Conservation (phyloP, 2,329 filamentous ascomycete species). For the Trichophyton rubrum region DNA sequence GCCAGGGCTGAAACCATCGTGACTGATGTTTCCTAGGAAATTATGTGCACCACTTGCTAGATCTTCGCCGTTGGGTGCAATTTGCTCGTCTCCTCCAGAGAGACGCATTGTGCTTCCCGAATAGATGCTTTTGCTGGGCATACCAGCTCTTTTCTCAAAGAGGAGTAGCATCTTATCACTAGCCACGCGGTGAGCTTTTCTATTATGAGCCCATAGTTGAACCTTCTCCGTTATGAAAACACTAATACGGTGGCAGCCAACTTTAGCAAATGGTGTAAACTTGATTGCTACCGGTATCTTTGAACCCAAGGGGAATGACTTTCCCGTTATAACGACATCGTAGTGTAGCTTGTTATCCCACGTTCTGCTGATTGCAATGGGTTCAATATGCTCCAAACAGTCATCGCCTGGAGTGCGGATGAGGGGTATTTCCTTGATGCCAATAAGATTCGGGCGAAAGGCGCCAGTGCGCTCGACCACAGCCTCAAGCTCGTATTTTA, state of each 20-base stretch:
- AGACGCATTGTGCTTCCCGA: constrained; percentile 64
- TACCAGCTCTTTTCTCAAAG: constrained; percentile 78
- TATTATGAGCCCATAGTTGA: constrained; percentile 81
- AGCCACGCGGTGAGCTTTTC: constrained; percentile 72
- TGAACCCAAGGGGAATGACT: constrained; percentile 79
- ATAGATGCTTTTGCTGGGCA: constrained; percentile 59
- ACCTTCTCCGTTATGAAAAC: constrained; percentile 82
- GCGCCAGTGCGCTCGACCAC: constrained; percentile 75
- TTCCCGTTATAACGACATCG: constrained; percentile 90
- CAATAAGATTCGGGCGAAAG: constrained; percentile 78
- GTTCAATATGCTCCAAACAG: constrained; percentile 80
- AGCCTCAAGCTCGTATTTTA: constrained; percentile 79
- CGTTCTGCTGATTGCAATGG: constrained; percentile 81
- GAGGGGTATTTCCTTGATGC: constrained; percentile 67
- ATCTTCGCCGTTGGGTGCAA: constrained; percentile 45
- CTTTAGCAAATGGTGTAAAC: constrained; percentile 80
- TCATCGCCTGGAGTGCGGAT: constrained; percentile 78
- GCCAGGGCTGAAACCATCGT: constrained; percentile 59
- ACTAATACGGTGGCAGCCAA: constrained; percentile 84
- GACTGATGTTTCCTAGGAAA: constrained; percentile 65
- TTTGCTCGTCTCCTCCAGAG: constrained; percentile 67
- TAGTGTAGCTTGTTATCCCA: constrained; percentile 96
- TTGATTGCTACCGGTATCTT: constrained; percentile 91
- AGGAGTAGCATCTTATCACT: constrained; percentile 71
- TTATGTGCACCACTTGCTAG: constrained; percentile 49